phyloP scores from a whole-genome alignment of 768 basidiomycete genomes.

The Exidia glandulosa region DNA sequence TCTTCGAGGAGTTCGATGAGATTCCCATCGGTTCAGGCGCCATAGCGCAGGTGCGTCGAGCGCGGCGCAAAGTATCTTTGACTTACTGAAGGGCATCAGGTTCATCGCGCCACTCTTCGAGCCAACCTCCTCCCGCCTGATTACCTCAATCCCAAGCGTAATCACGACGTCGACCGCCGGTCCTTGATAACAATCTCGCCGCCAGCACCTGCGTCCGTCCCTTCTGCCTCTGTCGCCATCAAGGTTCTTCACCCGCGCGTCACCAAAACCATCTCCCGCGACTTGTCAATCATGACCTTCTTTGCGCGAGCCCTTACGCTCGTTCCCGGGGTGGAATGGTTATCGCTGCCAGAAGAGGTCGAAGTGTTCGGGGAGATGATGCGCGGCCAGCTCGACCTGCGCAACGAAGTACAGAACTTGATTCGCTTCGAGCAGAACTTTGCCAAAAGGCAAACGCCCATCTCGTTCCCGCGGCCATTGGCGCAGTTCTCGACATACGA shows the following conservation, averaged over 20 bases:
- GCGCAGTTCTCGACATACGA: conserved; percentile 71
- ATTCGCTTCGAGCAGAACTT: conserved; percentile 81
- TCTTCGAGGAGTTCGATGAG: conserved; percentile 84
- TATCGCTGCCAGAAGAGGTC: conserved; percentile 93
- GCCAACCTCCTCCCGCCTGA: conserved; percentile 76
- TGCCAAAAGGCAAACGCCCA: conserved; percentile 59
- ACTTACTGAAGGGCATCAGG: conserved; percentile 30
- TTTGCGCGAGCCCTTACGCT: conserved; percentile 71
- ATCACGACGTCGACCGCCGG: conserved; percentile 21
- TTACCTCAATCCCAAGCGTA: conserved; percentile 67
- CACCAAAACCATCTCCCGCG: conserved; percentile 68
- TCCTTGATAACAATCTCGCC: conserved; percentile 22
- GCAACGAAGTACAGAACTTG: conserved; percentile 84
- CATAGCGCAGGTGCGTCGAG: conserved; percentile 68
- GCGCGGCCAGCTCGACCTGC: conserved; percentile 85
- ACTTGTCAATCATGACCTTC: conserved; percentile 90
- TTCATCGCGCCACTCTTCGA: conserved; percentile 81
- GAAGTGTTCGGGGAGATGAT: conserved; percentile 93
- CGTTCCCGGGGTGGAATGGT: conserved; percentile 91
- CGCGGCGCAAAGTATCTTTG: not conserved
- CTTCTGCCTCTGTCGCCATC: conserved; percentile 83
- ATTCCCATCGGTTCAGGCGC: conserved; percentile 93
- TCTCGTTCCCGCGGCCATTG: conserved; percentile 85
- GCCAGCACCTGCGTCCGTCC: conserved; percentile 54
- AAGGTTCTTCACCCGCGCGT: conserved; percentile 92